Base-by-base conservation (phyloP, 495 filamentous ascomycete species). In the Bryoglossum gracile region DNA sequence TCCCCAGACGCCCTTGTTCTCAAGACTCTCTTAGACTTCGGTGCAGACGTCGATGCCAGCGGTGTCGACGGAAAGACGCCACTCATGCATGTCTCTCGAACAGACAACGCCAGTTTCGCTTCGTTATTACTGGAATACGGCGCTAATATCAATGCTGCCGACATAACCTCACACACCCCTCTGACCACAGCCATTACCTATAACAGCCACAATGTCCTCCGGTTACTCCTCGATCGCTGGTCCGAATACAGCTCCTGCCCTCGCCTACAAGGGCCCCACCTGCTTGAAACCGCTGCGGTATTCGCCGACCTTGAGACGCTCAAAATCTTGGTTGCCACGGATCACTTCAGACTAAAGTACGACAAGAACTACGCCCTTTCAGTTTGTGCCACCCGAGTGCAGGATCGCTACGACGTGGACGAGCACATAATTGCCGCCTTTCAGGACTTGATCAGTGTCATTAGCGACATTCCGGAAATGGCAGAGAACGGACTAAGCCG, bases 41-140 rank as follows among this genome's bases (percentile, higher is more conserved):
- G 42, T 8, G 62, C 61, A 4, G 48, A 65, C 48, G 34, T 53
- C 41, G 57, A 64, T 28, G 51, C 46, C 11, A 53, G 46, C 32
- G 56, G 57, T 30, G 44, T 53, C 11, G 58, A 62, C 46, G 57
- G 63, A 4, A 45, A 41, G 3, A 67, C 71, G 10, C 57, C 69
- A 21, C 62, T 72, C 18, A 59, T 63, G 26, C 54, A 67, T 25
- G 69, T 68, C 1, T 67, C 70, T 3, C 55, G 58, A 6, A 59
- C 49, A 13, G 63, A 68, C 3, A 56, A 67, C 36, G 58, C 62
- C 21, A 58, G 43, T 3, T 55, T 71, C 25, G 63, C 69, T 14
- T 54, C 58, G 14, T 22, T 72, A 37, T 47, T 75, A 8, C 57
- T 76, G 34, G 66, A 69, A 3, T 64, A 62, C 16, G 65, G 64